Conservation (phyloP, 345 rosid genomes). For the Brassica incana region DNA sequence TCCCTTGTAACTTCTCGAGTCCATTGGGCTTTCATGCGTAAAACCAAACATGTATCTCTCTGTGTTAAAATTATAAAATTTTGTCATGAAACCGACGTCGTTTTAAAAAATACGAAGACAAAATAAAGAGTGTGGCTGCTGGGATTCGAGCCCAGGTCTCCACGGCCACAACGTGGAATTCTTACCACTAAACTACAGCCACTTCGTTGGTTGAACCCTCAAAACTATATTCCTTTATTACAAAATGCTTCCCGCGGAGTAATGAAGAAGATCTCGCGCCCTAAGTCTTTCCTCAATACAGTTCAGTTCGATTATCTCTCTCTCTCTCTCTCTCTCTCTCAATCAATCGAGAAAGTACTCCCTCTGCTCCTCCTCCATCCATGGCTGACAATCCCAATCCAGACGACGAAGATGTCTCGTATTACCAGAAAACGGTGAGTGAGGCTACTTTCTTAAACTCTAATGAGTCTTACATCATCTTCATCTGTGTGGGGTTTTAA, state of each 20-base stretch:
- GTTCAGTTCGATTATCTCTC: neutral
- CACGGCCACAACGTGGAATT: constrained; percentile 86
- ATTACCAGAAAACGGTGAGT: constrained; percentile 27
- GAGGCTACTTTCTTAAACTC: neutral
- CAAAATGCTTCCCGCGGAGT: neutral
- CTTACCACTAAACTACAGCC: constrained; percentile 84
- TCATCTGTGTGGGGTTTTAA: too few relatives aligned
- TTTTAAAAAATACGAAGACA: too few relatives aligned
- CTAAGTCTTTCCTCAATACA: constrained; percentile 1
- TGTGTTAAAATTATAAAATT: too few relatives aligned
- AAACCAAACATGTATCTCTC: too few relatives aligned
- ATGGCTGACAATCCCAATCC: neutral
- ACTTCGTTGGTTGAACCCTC: constrained; percentile 9
- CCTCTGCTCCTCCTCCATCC: too few relatives aligned
- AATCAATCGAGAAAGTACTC: neutral
- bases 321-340: neutral
- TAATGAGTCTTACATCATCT: too few relatives aligned
- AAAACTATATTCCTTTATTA: too few relatives aligned
- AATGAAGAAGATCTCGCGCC: constrained; percentile 14
- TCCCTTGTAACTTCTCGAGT: too few relatives aligned
- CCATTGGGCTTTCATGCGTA: too few relatives aligned
- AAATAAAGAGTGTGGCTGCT: constrained; percentile 54
- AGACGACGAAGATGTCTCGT: constrained; percentile 6
- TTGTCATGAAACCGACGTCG: too few relatives aligned
- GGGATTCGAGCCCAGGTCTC: constrained; percentile 89